These are phyloP conservation scores for Alternaria dauci DNA, from an alignment of 2,329 filamentous ascomycete genomes.

Conservation along the genomic window DNA sequence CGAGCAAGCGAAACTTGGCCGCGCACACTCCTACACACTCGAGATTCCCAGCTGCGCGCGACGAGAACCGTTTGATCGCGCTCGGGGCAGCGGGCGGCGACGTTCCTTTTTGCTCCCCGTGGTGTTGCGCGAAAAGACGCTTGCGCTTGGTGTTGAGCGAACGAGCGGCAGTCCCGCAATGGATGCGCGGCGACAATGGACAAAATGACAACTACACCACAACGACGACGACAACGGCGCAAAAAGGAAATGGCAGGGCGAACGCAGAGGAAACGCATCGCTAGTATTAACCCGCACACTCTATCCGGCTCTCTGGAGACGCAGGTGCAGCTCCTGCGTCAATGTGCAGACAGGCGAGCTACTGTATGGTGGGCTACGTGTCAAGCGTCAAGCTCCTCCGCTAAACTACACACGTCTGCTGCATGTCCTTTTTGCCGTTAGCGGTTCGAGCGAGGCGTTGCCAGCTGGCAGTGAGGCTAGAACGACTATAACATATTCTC, in stretches of 20 bases:
- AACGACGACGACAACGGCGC: slow-evolving; percentile 20
- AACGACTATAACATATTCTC: slow-evolving; percentile 30
- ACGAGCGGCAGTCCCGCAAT: slow-evolving; percentile 30
- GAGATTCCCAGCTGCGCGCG: slow-evolving; percentile 27
- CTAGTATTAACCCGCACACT: slow-evolving; percentile 46
- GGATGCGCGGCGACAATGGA: slow-evolving; percentile 29
- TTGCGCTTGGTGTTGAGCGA: slow-evolving; percentile 27
- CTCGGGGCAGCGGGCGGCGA: slow-evolving; percentile 16
- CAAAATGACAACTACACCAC: slow-evolving; percentile 8
- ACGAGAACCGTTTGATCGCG: slow-evolving; percentile 25
- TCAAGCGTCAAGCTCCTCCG: slow-evolving; percentile 45
- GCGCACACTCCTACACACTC: slow-evolving; percentile 23
- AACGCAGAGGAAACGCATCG: slow-evolving; percentile 33
- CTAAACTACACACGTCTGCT: slow-evolving; percentile 44
- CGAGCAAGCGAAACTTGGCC: slow-evolving; percentile 39
- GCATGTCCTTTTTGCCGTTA: slow-evolving; percentile 41
- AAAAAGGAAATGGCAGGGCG: slow-evolving; percentile 38
- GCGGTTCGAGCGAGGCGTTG: slow-evolving; percentile 43
- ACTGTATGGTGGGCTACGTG: slow-evolving; percentile 48
- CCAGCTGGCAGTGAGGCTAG: slow-evolving; percentile 49
- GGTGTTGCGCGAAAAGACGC: slow-evolving; percentile 22
- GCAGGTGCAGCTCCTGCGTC: slow-evolving; percentile 52
- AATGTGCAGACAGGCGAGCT: slow-evolving; percentile 50
- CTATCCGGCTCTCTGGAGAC: slow-evolving; percentile 45
- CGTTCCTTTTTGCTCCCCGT: background rate